Percentiles rank a stretch among this genome's conserved stretches.
phyloP scores from a whole-genome alignment of 495 filamentous ascomycete genomes.

The Hyaloscypha bicolor region DNA sequence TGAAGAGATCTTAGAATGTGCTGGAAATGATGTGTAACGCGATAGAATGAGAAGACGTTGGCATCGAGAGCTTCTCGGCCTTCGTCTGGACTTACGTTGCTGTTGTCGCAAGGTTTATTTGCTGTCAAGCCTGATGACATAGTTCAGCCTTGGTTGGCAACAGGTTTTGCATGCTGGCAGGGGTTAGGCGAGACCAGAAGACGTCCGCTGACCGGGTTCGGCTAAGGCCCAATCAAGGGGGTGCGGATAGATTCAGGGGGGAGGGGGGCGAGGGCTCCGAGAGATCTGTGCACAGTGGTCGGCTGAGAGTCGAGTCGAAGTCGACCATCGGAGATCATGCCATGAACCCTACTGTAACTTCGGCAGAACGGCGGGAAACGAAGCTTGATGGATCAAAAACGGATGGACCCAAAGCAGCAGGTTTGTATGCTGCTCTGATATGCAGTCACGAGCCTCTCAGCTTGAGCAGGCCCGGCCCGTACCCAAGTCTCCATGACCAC shows the following conservation, averaged over 20 bases:
- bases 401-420: neutral
- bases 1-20: neutral
- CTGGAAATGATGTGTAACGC: neutral
- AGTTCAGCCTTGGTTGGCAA: neutral
- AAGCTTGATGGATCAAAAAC: neutral
- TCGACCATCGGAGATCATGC: neutral
- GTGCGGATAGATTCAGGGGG: too few species aligned
- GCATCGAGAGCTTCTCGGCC: neutral
- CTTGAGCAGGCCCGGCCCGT: neutral
- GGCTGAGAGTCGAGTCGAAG: neutral
- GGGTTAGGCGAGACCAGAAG: neutral
- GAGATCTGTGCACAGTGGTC: too few species aligned
- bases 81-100: neutral
- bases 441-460: neutral
- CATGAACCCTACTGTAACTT: neutral
- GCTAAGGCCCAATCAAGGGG: too few species aligned
- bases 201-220: neutral
- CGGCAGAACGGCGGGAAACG: neutral
- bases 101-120: neutral
- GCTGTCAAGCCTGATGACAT: slow-evolving; percentile 1
- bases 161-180: neutral
- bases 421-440: neutral
- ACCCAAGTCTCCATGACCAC: too few species aligned
- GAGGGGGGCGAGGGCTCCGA: too few species aligned
- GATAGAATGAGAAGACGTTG: neutral